Evolutionary conservation across 2,329 filamentous ascomycete genomes (phyloP).

Genomic region (Verticillium klebahnii): DNA sequence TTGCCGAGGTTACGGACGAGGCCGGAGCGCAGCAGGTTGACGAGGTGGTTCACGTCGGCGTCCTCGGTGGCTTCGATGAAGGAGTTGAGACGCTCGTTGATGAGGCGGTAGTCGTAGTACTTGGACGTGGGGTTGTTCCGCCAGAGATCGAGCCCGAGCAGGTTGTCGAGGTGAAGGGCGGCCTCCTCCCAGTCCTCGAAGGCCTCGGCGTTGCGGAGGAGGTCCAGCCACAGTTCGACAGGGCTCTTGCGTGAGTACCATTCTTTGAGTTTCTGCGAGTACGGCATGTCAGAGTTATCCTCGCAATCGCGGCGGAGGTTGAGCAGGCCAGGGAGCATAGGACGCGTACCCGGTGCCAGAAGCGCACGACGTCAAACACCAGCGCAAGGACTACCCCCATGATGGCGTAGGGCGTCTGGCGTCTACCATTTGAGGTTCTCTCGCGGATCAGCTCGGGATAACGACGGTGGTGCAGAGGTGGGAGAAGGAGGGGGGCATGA

Average conservation of each 20-base stretch:
- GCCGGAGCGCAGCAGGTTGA: slow-evolving; percentile 76
- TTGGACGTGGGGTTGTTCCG: slow-evolving; percentile 76
- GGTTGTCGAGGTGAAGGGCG: slow-evolving; percentile 77
- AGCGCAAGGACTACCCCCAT: slow-evolving; percentile 44
- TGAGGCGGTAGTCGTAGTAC: slow-evolving; percentile 83
- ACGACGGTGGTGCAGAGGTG: background rate
- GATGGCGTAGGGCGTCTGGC: slow-evolving; percentile 12
- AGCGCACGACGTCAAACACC: slow-evolving; percentile 55
- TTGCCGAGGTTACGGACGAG: slow-evolving; percentile 85
- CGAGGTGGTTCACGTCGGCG: slow-evolving; percentile 67
- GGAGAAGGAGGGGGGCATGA: background rate
- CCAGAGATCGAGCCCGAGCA: slow-evolving; percentile 79
- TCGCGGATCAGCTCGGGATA: background rate
- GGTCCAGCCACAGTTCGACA: slow-evolving; percentile 60
- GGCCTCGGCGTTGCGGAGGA: slow-evolving; percentile 59
- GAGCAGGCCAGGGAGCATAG: background rate
- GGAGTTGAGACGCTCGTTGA: slow-evolving; percentile 69
- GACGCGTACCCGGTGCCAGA: slow-evolving; percentile 55
- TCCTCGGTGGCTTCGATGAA: slow-evolving; percentile 65
- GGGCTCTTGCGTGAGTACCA: slow-evolving; percentile 65
- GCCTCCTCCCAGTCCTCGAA: slow-evolving; percentile 86
- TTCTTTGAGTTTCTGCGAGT: slow-evolving; percentile 55
- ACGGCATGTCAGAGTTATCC: background rate
- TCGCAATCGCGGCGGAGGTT: background rate
- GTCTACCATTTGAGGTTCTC: background rate